Conservation (phyloP, 345 rosid species). For the Camelina neglecta region DNA sequence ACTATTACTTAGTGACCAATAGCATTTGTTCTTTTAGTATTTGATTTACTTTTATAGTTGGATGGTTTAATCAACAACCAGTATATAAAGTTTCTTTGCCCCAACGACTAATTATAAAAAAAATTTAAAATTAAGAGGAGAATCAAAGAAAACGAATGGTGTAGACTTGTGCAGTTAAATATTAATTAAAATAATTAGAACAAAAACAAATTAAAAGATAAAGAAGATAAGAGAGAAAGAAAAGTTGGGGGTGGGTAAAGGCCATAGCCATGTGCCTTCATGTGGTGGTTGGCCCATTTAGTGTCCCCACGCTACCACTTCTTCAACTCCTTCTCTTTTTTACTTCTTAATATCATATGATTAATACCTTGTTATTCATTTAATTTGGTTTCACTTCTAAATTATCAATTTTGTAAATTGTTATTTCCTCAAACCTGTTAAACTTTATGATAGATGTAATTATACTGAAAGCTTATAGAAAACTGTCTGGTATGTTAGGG, state of each 20-base stretch:
- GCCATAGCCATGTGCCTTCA: constrained; percentile 51
- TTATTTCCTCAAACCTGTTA: background rate
- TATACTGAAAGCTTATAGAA: background rate
- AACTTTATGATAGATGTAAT: background rate
- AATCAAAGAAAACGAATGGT: constrained; percentile 37
- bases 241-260: constrained; percentile 40
- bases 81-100: too few relatives aligned
- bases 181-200: constrained; percentile 26
- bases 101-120: background rate
- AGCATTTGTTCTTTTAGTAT: constrained; percentile 18
- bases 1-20: constrained; percentile 7
- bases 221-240: constrained; percentile 38
- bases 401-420: background rate
- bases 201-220: constrained; percentile 26
- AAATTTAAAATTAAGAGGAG: background rate
- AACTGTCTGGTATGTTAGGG: background rate
- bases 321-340: constrained; percentile 18
- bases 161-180: constrained; percentile 25
- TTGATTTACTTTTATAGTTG: background rate
- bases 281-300: constrained; percentile 50
- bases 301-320: constrained; percentile 38
- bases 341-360: background rate
- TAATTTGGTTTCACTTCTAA: constrained; percentile 23
- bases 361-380: background rate
- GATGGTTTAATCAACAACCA: background rate